Conservation (phyloP, 176 grass and related monocot species). For the Aechmea fasciata region DNA sequence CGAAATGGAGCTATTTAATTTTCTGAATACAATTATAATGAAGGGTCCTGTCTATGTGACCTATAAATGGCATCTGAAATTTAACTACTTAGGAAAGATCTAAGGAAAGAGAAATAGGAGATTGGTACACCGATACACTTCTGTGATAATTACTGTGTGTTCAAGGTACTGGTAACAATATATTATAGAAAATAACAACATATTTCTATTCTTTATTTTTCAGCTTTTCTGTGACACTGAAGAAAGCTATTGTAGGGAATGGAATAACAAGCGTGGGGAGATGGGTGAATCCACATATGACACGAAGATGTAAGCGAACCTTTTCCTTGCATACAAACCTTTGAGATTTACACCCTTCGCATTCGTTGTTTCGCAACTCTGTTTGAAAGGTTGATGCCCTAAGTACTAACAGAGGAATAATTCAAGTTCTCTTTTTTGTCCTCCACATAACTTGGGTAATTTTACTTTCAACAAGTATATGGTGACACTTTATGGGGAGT, state of each 20-base stretch:
- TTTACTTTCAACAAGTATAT: not conserved
- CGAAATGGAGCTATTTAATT: too few relatives aligned
- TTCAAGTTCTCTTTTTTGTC: not conserved
- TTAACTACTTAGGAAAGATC: too few relatives aligned
- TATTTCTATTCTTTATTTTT: constrained; percentile 30
- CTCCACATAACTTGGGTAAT: not conserved
- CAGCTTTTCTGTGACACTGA: constrained; percentile 94
- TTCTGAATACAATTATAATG: too few relatives aligned
- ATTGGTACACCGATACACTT: too few relatives aligned
- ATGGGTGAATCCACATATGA: constrained; percentile 63
- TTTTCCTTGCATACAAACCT: not conserved
- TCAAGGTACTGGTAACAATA: not conserved
- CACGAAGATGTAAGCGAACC: constrained; percentile 53
- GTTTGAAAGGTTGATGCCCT: not conserved
- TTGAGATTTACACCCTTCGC: not conserved
- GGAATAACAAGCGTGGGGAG: constrained; percentile 58
- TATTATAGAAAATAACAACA: constrained; percentile 8
- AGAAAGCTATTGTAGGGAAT: constrained; percentile 72
- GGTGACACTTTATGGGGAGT: not conserved
- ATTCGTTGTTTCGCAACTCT: not conserved
- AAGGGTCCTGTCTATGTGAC: too few relatives aligned
- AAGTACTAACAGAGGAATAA: too few relatives aligned
- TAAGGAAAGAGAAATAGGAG: too few relatives aligned
- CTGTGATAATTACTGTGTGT: too few relatives aligned
- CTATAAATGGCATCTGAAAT: too few relatives aligned